Base-by-base conservation (phyloP, 2,329 filamentous ascomycete species). In the Aspergillus luchuensis region DNA sequence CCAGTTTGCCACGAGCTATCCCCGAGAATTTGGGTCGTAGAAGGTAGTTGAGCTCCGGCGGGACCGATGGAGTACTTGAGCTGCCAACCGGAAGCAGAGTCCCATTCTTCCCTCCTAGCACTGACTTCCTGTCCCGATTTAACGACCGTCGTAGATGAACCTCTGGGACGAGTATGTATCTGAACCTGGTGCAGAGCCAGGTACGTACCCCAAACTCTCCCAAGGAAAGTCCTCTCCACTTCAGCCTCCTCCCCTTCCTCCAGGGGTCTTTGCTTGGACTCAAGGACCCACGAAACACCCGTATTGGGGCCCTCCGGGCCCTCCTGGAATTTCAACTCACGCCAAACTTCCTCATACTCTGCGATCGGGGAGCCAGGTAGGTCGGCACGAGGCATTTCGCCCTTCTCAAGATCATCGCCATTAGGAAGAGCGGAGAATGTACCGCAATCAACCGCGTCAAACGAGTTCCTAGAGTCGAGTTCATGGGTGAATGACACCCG, bases 311-410 rank as follows among this genome's bases (percentile, higher is more conserved):
- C 73, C 13, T 73, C 68, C 0, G 74, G 76, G 2, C 75, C 71
- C 2, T 62, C 54, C 8, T 55, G 57, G 10, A 80, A 69, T 2
- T 74, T 67, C 2, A 78, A 72, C 45, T 87, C 84, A 1, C 76
- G 72, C 89, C 89, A 91, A 2, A 89, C 70, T 72, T 91, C 89
- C 71, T 91, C 88, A 65, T 92, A 91, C 7, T 71, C 67, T 3
- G 69, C 70, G 0, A 75, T 61, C 2, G 71, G 72, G 8, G 67
- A 65, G 2, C 72, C 73, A 0, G 72, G 69, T 0, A 72, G 57
- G 64, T 78, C 74, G 21, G 70, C 67, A 13, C 74, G 74, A 21
- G 76, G 69, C 77, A 79, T 79, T 1, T 64, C 66, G 0, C 78
- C 78, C 0, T 68, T 74, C 58, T 79, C 78, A 0, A 79, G 69